phyloP scores from a whole-genome alignment of 2,329 filamentous ascomycete genomes.

The Domatiomyces catenatus region DNA sequence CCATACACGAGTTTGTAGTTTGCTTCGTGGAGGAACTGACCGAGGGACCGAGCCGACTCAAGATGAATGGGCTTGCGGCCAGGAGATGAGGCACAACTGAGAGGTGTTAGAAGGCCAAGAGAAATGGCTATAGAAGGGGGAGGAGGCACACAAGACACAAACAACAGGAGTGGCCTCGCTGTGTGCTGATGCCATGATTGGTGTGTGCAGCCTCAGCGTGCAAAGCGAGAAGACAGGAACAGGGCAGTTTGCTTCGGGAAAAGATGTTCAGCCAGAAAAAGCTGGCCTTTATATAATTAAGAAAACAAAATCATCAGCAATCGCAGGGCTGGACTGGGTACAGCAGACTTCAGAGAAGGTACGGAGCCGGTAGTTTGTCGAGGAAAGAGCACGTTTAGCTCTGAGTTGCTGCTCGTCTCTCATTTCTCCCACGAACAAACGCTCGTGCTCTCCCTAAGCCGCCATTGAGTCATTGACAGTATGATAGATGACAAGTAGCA shows the following conservation, averaged over 20 bases:
- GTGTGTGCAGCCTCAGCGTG: background rate
- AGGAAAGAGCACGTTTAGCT: no score
- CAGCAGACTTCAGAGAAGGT: no score
- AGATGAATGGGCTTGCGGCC: conserved; percentile 62
- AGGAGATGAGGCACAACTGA: conserved; percentile 62
- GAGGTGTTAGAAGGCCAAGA: background rate
- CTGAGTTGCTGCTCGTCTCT: no score
- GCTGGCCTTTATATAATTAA: no score
- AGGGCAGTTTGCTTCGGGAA: conserved; percentile 1
- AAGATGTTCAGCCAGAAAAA: background rate
- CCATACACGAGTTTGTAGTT: conserved; percentile 83
- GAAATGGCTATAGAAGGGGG: background rate
- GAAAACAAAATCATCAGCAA: no score
- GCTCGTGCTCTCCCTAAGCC: no score
- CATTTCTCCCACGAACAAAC: no score
- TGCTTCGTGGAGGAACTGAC: conserved; percentile 54
- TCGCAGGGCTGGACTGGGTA: no score
- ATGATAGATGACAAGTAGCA: no score
- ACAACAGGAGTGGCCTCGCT: conserved; percentile 45
- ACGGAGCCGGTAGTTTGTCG: no score
- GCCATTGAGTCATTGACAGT: no score
- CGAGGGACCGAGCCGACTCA: conserved; percentile 62
- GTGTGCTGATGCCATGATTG: conserved; percentile 55
- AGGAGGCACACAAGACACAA: conserved; percentile 59
- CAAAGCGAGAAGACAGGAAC: background rate